Conservation (phyloP, 2,329 filamentous ascomycete genomes). For the Grosmannia serpens region DNA sequence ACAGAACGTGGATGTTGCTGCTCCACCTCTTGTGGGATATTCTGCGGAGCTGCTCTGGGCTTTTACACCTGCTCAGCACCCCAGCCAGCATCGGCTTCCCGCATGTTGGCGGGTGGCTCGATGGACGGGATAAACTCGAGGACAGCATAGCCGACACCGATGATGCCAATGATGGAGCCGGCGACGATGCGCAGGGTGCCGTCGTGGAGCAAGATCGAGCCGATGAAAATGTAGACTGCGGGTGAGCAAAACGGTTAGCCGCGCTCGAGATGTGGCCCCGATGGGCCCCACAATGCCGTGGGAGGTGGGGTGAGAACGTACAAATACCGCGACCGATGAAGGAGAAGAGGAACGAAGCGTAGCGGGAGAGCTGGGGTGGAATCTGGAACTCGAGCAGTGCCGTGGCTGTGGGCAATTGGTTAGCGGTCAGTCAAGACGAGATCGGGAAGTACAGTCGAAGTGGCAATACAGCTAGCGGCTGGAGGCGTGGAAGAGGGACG, state of each 20-base stretch:
- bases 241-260: neutral
- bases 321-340: slow-evolving; percentile 92
- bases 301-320: slow-evolving; percentile 36
- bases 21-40: neutral
- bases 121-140: slow-evolving; percentile 71
- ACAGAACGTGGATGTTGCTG: neutral
- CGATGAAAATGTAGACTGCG: slow-evolving; percentile 91
- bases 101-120: slow-evolving; percentile 72
- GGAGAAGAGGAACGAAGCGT: slow-evolving; percentile 95
- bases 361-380: slow-evolving; percentile 81
- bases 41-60: neutral
- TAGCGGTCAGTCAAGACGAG: slow-evolving; percentile 11
- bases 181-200: slow-evolving; percentile 59
- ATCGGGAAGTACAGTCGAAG: neutral
- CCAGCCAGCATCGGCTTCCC: slow-evolving; percentile 65
- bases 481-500: slow-evolving; percentile 16
- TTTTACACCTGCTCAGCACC: slow-evolving; percentile 62
- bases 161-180: slow-evolving; percentile 63
- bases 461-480: neutral
- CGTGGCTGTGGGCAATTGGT: slow-evolving; percentile 37
- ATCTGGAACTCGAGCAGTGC: slow-evolving; percentile 84
- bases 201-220: slow-evolving; percentile 67
- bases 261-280: neutral
- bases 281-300: too few species aligned
- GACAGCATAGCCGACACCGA: slow-evolving; percentile 66